Conservation (phyloP, 371 early-diverging fungal species). For the Mortierella sp. region DNA sequence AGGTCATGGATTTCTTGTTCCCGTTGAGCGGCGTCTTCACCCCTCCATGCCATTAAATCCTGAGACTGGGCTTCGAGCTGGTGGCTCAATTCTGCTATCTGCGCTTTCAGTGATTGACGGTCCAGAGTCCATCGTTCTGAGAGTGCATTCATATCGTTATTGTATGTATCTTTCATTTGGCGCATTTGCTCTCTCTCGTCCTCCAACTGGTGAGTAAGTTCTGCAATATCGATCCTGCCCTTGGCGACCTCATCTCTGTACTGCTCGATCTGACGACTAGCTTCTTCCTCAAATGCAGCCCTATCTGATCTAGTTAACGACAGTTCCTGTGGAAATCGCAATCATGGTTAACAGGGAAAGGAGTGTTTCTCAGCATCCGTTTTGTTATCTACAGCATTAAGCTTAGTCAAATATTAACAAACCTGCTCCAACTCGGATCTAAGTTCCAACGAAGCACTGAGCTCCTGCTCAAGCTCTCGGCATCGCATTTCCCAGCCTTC, state of each 20-base stretch:
- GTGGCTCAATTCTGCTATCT: slow-evolving; percentile 22
- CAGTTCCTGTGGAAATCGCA: slow-evolving; percentile 22
- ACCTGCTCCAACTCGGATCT: slow-evolving; percentile 36
- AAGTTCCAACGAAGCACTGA: slow-evolving; percentile 22
- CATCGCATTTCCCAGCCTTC: slow-evolving; percentile 41
- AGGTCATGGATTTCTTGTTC: slow-evolving; percentile 41
- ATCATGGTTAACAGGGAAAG: background rate
- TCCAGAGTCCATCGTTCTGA: slow-evolving; percentile 54
- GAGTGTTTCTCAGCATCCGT: background rate
- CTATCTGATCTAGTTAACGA: slow-evolving; percentile 23
- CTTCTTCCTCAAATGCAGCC: slow-evolving; percentile 21
- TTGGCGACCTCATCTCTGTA: slow-evolving; percentile 42
- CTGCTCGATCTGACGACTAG: slow-evolving; percentile 33
- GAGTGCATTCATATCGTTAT: slow-evolving; percentile 45
- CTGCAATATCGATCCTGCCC: slow-evolving; percentile 32
- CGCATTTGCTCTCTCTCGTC: slow-evolving; percentile 27
- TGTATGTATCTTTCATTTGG: slow-evolving; percentile 30
- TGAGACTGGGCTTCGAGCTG: slow-evolving; percentile 33
- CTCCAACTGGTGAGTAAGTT: slow-evolving; percentile 29
- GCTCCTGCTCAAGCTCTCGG: slow-evolving; percentile 41
- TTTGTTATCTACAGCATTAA: background rate
- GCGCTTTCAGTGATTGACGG: slow-evolving; percentile 26
- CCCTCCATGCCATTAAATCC: slow-evolving; percentile 26
- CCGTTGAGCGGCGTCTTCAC: slow-evolving; percentile 37
- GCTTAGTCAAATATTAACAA: background rate